Evolutionary conservation across 2,329 filamentous ascomycete species (phyloP), one percentile per base, ranked within the genome.

Genomic region (Cordyceps farinosa): DNA sequence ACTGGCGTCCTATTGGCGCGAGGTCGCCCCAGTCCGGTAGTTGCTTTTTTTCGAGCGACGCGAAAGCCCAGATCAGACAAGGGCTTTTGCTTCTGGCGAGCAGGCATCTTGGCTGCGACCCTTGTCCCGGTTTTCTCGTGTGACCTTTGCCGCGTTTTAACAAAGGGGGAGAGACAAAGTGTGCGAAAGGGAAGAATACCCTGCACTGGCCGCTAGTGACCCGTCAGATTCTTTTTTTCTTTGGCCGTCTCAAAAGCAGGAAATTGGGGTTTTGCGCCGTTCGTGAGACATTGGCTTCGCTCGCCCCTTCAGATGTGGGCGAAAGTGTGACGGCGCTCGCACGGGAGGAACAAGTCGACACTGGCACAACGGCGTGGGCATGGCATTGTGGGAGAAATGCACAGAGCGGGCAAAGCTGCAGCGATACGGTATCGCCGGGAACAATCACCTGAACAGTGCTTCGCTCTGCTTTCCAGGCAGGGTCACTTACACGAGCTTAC

Each of bases 11-110:
- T 29, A 51, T 45, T 15, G 57, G 47, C 36, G 11, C 17, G 6
- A n/a, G 13, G 45, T 11, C 7, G 13, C 17, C 29, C 58, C 30
- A 4, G 30, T 22, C 22, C 42, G 15, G 51, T 40, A 61, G 42
- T 55, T 61, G 51, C 59, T 61, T 55, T 61, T 55, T 50, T 42
- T 22, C 22, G 22, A 22, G 22, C 15, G 22, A 50, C n/a, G 5
- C 45, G 34, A 50, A 6, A 8, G n/a, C 48, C 58, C n/a, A 52
- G 48, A 60, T 45, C 15, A 60, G 57, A 38, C 48, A 61, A 61
- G 58, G 36, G 22, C 22, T 22, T 44, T 53, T 60, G 57, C 57
- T 60, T 60, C 27, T 27, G 38, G 38, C 15, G 22, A 40, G 3
- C 10, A 11, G 11, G 38, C 38, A 7, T 11, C 13, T 29, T 15